Evolutionary conservation across 129 eudicot genomes (phyloP), one percentile per base, ranked within the genome.

Genomic region (Centella asiatica): DNA sequence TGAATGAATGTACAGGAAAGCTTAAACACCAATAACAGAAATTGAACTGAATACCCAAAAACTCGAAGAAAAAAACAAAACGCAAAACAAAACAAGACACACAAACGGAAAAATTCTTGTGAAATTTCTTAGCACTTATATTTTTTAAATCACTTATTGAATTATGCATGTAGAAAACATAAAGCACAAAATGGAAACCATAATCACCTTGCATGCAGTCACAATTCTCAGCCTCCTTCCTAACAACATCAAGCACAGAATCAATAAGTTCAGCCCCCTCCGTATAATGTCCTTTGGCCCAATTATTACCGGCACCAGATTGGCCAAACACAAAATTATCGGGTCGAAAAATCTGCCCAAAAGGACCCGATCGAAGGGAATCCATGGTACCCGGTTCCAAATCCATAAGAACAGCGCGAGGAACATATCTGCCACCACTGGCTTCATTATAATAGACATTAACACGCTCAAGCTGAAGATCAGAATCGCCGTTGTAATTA

Each of bases 351-450:
- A 58, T 58, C 27, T 58, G 63, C 25, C 63, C 63, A 11, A 9
- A 58, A 58, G 63, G 63, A 33, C 63, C 63, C 3, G 63, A 34
- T 12, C 63, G 63, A 34, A 58, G 1, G 6, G 63, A 58, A 34
- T 58, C 63, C 63, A 58, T 58, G 22, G 63, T 58, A 58, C 63
- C 63, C 25, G 63, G 63, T 15, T 58, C 63, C 63, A 58, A 58
- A 12, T 58, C 63, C 63, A 58, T 33, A 34, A 58, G 63, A 20
- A 58, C 63, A 33, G 63, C 63, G 27, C 63, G 40, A 1, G 63
- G 63, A 58, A 58, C 63, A 58, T 58, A 58, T 23, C 63, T 45
- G 15, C 63, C 63, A 34, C 63, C 63, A 34, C 63, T 58, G 36
- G 63, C 63, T 29, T 58, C 63, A 58, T 58, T 58, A 24, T 58